Evolutionary conservation across 129 eudicot genomes (phyloP).

Genomic region (Helichrysum umbraculigerum): DNA sequence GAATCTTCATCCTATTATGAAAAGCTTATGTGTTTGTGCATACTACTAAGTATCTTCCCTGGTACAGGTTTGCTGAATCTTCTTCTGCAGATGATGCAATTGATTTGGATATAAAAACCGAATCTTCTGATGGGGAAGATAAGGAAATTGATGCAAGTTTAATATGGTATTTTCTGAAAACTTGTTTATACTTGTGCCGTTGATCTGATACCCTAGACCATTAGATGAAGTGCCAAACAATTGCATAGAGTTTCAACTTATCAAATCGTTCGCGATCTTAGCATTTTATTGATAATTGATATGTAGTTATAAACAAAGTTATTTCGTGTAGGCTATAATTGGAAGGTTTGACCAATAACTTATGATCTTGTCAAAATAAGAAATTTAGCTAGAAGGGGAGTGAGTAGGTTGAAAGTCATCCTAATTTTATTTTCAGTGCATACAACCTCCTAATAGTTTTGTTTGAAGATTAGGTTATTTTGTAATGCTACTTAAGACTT

Average conservation of each 20-base stretch:
- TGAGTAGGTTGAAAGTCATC: too few species aligned
- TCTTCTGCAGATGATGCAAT: constrained; percentile 78
- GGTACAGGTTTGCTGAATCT: constrained; percentile 67
- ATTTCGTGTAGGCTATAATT: constrained; percentile 10
- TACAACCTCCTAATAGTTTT: too few species aligned
- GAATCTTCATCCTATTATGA: constrained; percentile 17
- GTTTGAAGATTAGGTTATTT: too few species aligned
- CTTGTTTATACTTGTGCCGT: constrained; percentile 27
- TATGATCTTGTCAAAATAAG: background rate
- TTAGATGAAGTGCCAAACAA: constrained; percentile 16
- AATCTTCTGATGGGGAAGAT: constrained; percentile 54
- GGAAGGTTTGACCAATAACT: background rate
- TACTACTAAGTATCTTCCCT: constrained; percentile 7
- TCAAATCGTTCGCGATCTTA: background rate
- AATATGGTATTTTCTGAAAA: constrained; percentile 20
- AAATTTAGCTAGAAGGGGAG: too few species aligned
- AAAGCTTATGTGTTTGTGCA: constrained; percentile 14
- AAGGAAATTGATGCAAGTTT: constrained; percentile 36
- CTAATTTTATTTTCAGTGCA: too few species aligned
- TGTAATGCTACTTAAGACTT: too few species aligned
- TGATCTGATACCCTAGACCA: background rate
- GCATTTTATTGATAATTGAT: background rate
- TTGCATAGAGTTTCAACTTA: constrained; percentile 12
- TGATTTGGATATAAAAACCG: constrained; percentile 37
- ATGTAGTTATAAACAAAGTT: background rate